Evolutionary conservation across 2,329 filamentous ascomycete genomes (phyloP), one percentile per base, ranked within the genome.

Genomic region (Monosporascus sp.): DNA sequence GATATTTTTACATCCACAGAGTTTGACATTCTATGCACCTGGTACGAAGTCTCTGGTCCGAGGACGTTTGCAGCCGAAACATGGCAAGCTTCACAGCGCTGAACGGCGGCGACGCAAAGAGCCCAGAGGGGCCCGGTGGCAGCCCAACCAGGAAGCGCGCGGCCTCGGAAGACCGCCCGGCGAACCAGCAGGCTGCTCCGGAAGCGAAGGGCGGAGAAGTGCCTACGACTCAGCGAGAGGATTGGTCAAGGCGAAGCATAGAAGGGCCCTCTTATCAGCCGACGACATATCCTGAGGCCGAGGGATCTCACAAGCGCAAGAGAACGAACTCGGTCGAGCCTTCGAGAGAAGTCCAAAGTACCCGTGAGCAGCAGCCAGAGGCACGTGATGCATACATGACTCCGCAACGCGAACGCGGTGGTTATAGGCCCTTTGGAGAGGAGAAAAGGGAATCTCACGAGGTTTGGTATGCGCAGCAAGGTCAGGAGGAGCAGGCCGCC

Each of bases 301-400:
- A 84, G 37, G 65, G 63, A 17, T 71, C 78, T 18, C 78, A 83
- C 61, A 87, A 86, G 70, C 82, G 84, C 63, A 93, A 90, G 69
- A 81, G 88, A 55, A 90, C 88, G 6, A 72, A 76, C 46, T 89
- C 87, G 6, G 68, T 75, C 38, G 85, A 85, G 52, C 67, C 66
- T 6, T 66, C 70, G 51, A 70, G 71, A 58, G 74, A 77, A 50
- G 56, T 55, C 24, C 58, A 52, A 39, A 57, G 49, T 27, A 24
- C 52, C 8, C 61, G 60, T 47, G 54, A 72, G 54, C 67, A 63
- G 54, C 61, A 69, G n/a, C 50, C 59, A 38, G 73, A 75, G 49
- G 63, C 69, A 48, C 74, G 73, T 55, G 75, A 79, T 39, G 56
- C 67, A 17, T 76, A 75, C 56, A 68, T 64, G 38, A 72, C 73